Conservation (phyloP, 768 basidiomycete genomes). For the Cubamyces sp. region DNA sequence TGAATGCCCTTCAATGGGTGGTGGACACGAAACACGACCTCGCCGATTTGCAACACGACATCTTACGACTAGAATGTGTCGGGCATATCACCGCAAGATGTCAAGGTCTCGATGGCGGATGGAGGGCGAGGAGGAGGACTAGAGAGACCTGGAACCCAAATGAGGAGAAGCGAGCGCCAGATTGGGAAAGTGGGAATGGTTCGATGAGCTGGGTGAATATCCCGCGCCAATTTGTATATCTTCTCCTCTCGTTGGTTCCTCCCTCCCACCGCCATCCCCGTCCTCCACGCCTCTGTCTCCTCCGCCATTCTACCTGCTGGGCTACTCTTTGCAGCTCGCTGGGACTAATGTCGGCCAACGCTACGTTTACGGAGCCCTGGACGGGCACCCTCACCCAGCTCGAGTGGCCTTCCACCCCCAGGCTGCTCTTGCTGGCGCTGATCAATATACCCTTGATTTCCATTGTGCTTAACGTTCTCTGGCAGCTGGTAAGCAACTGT, state of each 20-base stretch:
- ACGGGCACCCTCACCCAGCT: conserved; percentile 35
- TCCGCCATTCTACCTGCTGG: not conserved
- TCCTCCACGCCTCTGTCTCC: conserved; percentile 1
- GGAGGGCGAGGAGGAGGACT: conserved; percentile 1
- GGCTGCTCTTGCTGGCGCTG: conserved; percentile 45
- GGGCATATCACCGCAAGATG: not conserved
- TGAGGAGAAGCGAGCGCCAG: conserved; percentile 19
- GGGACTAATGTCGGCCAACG: conserved; percentile 32
- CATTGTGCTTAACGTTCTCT: conserved; percentile 73
- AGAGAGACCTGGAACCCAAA: conserved; percentile 25
- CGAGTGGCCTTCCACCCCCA: conserved; percentile 29
- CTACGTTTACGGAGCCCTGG: conserved; percentile 33
- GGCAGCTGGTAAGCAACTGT: conserved; percentile 63
- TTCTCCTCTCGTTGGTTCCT: conserved; percentile 19
- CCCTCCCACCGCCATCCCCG: conserved; percentile 11
- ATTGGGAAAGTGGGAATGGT: conserved; percentile 26
- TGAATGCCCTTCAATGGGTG: too few species aligned
- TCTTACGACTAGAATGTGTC: not conserved
- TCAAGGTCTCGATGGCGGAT: too few species aligned
- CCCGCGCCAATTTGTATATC: conserved; percentile 23
- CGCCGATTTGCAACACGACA: not conserved
- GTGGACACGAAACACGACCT: not conserved
- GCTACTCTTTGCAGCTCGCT: conserved; percentile 5
- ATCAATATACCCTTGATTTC: conserved; percentile 71
- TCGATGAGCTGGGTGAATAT: conserved; percentile 20